Evolutionary conservation across 2,329 filamentous ascomycete genomes (phyloP).

Genomic region (Calcarisporium arbuscula): DNA sequence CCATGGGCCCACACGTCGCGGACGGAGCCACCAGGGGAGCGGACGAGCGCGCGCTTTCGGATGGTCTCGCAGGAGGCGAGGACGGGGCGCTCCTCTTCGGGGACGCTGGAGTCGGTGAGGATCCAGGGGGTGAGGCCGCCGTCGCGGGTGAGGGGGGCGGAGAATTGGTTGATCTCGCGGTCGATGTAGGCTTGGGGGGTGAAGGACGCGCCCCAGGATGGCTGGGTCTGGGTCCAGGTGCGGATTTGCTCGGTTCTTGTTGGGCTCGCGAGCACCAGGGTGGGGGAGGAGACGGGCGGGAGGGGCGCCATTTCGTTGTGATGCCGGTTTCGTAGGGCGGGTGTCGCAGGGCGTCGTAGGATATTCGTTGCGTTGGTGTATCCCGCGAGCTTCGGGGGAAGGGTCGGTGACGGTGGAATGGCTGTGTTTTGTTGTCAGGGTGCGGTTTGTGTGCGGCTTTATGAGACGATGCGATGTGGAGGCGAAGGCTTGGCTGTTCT

Average conservation of each 20-base stretch:
- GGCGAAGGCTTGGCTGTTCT: too few species aligned
- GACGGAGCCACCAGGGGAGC: slow-evolving; percentile 25
- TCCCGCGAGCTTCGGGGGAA: too few species aligned
- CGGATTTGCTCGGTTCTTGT: slow-evolving; percentile 46
- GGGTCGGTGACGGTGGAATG: too few species aligned
- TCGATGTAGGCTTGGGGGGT: slow-evolving; percentile 48
- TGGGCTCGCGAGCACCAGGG: slow-evolving; percentile 43
- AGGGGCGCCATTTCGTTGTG: too few species aligned
- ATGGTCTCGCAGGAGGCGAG: slow-evolving; percentile 60
- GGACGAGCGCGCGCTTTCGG: slow-evolving; percentile 50
- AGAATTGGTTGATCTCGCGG: slow-evolving; percentile 52
- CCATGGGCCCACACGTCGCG: slow-evolving; percentile 61
- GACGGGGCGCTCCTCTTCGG: slow-evolving; percentile 40
- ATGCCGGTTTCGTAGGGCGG: too few species aligned
- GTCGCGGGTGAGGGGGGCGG: slow-evolving; percentile 50
- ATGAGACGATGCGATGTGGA: too few species aligned
- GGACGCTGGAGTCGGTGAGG: slow-evolving; percentile 40
- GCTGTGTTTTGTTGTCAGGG: too few species aligned
- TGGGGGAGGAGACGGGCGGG: slow-evolving; percentile 15
- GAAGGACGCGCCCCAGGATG: slow-evolving; percentile 54
- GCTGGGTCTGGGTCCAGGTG: slow-evolving; percentile 50
- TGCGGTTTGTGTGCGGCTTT: too few species aligned
- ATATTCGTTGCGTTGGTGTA: too few species aligned
- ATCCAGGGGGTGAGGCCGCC: slow-evolving; percentile 60
- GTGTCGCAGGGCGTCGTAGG: too few species aligned